Conservation (phyloP, 139 green algal genomes). For the Edaphochlamys debaryana region DNA sequence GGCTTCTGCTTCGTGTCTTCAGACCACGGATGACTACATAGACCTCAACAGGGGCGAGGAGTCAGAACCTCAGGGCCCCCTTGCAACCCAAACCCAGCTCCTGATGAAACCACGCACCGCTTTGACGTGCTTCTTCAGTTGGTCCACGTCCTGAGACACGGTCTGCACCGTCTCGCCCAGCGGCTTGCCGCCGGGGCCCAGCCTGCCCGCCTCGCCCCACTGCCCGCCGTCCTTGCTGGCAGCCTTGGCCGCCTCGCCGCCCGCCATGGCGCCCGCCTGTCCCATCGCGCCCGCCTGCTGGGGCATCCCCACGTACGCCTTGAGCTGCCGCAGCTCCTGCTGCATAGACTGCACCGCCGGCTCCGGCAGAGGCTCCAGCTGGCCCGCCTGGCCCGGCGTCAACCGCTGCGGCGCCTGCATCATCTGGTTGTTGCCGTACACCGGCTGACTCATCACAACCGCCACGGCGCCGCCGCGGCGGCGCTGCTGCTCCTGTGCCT, state of each 20-base stretch:
- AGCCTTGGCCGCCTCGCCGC: neutral
- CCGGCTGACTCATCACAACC: too few species aligned
- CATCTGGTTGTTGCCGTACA: too few species aligned
- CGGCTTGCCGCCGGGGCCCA: slow-evolving; percentile 17
- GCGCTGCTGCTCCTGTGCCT: too few species aligned
- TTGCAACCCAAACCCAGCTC: too few species aligned
- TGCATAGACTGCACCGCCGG: neutral
- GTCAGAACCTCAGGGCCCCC: too few species aligned
- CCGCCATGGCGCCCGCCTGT: neutral
- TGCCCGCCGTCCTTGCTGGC: neutral
- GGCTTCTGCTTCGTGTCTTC: too few species aligned
- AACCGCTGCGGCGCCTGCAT: too few species aligned
- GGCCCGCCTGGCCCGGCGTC: neutral
- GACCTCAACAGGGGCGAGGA: too few species aligned
- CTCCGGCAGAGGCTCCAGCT: neutral
- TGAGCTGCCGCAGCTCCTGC: slow-evolving; percentile 5
- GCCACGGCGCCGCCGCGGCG: too few species aligned
- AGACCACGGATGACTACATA: too few species aligned
- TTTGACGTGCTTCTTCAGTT: slow-evolving; percentile 32
- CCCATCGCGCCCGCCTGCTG: neutral
- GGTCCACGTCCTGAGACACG: slow-evolving; percentile 8
- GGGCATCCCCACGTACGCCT: slow-evolving; percentile 33
- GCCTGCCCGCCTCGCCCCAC: slow-evolving; percentile 28
- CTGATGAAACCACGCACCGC: slow-evolving; percentile 31
- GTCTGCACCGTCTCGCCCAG: slow-evolving; percentile 17